Conservation (phyloP, 345 rosid genomes). For the Dipteronia dyeriana region DNA sequence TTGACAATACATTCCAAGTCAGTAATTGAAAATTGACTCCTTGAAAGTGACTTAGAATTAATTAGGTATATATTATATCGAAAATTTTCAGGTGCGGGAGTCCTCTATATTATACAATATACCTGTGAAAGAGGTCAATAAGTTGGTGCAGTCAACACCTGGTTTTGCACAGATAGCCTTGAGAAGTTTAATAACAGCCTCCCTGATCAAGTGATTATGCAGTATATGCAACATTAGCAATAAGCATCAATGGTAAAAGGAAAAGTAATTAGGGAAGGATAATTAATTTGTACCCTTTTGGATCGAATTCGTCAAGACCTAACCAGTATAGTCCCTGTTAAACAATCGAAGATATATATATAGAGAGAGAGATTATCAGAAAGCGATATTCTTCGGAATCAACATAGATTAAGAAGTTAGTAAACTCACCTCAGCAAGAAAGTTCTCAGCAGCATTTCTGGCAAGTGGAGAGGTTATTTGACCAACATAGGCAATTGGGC, state of each 20-base stretch:
- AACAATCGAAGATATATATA: not conserved
- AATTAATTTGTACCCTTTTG: constrained; percentile 34
- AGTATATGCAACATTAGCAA: too few species aligned
- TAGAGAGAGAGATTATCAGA: not conserved
- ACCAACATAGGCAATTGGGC: constrained; percentile 50
- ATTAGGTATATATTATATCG: not conserved
- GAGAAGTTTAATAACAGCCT: constrained; percentile 34
- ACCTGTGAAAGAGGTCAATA: constrained; percentile 56
- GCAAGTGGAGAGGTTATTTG: constrained; percentile 44
- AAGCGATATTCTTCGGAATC: not conserved
- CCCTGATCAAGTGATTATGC: constrained; percentile 26
- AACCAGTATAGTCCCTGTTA: constrained; percentile 39
- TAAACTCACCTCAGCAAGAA: constrained; percentile 46
- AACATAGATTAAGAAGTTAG: not conserved
- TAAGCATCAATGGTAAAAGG: too few species aligned
- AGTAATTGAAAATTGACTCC: not conserved
- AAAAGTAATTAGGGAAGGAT: not conserved
- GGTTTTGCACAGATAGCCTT: constrained; percentile 36
- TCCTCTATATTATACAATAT: not conserved
- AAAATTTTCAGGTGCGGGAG: too few species aligned
- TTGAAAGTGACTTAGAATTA: not conserved
- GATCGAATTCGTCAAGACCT: constrained; percentile 45
- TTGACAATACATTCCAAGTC: not conserved
- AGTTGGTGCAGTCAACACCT: constrained; percentile 45
- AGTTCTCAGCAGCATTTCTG: constrained; percentile 34